A percentile compares a stretch with the other conserved stretches of the same genome.
phyloP scores from a whole-genome alignment of 768 basidiomycete genomes.

The Leccinum sublutescens region DNA sequence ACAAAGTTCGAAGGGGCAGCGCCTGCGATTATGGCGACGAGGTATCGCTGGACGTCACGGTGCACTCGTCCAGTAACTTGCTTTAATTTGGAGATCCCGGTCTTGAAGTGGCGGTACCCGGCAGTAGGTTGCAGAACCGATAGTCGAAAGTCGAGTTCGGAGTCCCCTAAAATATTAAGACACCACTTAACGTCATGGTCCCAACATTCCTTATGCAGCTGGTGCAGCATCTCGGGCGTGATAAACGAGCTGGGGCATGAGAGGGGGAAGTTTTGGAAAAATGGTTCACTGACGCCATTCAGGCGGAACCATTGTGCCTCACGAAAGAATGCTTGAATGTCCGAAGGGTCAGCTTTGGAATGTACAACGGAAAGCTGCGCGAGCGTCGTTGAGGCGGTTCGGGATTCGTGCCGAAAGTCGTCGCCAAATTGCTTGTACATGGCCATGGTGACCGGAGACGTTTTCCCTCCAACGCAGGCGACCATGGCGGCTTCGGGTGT shows the following conservation, averaged over 20 bases:
- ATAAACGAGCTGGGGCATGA: background rate
- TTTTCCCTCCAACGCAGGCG: too few species aligned
- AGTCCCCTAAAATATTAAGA: background rate
- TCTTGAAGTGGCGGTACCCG: background rate
- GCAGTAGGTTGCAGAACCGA: background rate
- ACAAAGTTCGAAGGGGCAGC: background rate
- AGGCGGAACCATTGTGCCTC: background rate
- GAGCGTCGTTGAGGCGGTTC: too few species aligned
- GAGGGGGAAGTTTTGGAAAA: background rate
- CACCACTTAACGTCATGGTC: background rate
- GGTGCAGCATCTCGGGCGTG: background rate
- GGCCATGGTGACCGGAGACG: too few species aligned
- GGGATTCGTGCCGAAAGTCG: too few species aligned
- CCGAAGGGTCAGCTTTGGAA: too few species aligned
- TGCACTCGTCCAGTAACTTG: background rate
- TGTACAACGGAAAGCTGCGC: too few species aligned
- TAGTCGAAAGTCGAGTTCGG: background rate
- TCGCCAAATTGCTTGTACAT: too few species aligned
- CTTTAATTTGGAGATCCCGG: background rate
- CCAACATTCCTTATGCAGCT: background rate
- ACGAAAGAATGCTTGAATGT: too few species aligned
- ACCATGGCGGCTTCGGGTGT: too few species aligned
- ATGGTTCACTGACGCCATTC: background rate
- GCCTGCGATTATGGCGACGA: background rate
- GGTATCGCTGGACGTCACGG: background rate